Base-by-base conservation (phyloP, 805 yeast species). In the Scheffersomyces stipitis region DNA sequence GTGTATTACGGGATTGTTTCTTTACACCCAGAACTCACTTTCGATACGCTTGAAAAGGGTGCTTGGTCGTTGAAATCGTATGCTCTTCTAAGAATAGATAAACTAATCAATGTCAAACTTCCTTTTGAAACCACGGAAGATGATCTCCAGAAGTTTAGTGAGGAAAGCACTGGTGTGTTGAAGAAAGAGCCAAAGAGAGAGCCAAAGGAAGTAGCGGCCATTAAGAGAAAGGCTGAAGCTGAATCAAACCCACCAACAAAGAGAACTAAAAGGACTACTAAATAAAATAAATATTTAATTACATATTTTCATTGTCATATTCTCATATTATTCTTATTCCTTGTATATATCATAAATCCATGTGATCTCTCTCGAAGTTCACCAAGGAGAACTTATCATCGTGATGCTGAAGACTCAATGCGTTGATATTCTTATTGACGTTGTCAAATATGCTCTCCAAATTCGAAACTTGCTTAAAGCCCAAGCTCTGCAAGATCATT, bases 41-140 rank as follows among this genome's bases (percentile, higher is more conserved):
- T 56, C 42, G 34, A 41, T 18, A 23, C 23, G 4, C 38, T 64
- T 22, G 71, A 66, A 38, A 48, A 46, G 30, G 71, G 70, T 3
- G 69, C 56, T 3, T 67, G 72, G 71, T 52, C 69, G 1, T 46
- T 66, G 38, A 63, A 64, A 42, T 51, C 44, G 47, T 60, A 51
- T 36, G 58, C 55, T 13, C 26, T 58, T 7, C 42, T 62, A 39
- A 42, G 48, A 24, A 40, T 49, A 10, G 60, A 49, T 28, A 54
- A 45, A 16, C 48, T 65, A 33, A 48, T 47, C 3, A 58, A 54
- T 33, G 28, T 63, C 12, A 46, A 54, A 34, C 32, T 43, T 5
- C 51, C 57, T 2, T 44, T 55, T 35, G 50, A 46, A 9, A 40
- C 54, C 6, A 40, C 41, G 2, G 49, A 46, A 5, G 39, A 34